phyloP scores from a whole-genome alignment of 2,329 filamentous ascomycete genomes.

The Podosphaera leucotricha region DNA sequence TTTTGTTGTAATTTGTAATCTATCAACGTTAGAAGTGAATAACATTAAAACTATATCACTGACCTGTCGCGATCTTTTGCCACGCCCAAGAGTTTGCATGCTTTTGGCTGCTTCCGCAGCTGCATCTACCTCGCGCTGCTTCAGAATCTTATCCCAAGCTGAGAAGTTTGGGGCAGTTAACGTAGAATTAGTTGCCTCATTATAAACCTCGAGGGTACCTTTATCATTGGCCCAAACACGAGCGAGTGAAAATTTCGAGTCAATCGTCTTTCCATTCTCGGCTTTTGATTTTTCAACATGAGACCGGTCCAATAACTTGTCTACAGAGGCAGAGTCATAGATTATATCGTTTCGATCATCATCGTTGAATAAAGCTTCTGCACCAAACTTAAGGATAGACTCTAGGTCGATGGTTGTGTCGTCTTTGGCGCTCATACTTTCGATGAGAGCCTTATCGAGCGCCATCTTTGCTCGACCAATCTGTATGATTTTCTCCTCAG shows the following conservation, averaged over 20 bases:
- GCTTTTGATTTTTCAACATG: constrained; percentile 49
- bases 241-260: constrained; percentile 72
- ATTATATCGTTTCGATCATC: constrained; percentile 48
- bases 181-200: constrained; percentile 28
- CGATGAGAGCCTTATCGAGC: constrained; percentile 82
- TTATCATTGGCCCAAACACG: constrained; percentile 79
- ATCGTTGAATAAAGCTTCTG: constrained; percentile 64
- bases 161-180: constrained; percentile 34
- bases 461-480: constrained; percentile 92
- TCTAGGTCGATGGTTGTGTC: constrained; percentile 60
- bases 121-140: constrained; percentile 57
- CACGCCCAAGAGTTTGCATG: constrained; percentile 60
- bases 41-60: constrained; percentile 2
- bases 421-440: constrained; percentile 70
- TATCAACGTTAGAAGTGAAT: background rate
- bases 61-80: constrained; percentile 32
- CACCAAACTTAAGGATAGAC: constrained; percentile 69
- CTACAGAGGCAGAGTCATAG: constrained; percentile 65
- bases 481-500: constrained; percentile 90
- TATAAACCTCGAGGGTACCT: constrained; percentile 37
- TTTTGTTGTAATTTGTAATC: constrained; percentile 1
- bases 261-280: constrained; percentile 37
- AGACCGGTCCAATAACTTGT: constrained; percentile 72
- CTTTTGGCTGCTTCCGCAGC: constrained; percentile 44
- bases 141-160: constrained; percentile 79